Evolutionary conservation across 768 basidiomycete species (phyloP).

Genomic region (Holtermannia corniformis): DNA sequence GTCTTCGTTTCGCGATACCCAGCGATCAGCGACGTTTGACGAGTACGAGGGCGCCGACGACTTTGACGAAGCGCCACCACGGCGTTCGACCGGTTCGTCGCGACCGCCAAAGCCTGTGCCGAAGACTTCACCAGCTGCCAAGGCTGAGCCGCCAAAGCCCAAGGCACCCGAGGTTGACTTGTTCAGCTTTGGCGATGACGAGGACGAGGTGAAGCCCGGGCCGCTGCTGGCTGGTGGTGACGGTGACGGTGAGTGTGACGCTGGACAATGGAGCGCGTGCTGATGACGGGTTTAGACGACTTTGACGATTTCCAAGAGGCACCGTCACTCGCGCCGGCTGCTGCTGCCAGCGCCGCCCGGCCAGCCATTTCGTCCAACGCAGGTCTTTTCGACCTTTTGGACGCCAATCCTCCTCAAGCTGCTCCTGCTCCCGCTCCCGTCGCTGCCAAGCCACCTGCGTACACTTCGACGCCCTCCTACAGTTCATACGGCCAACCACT

Average conservation of each 20-base stretch:
- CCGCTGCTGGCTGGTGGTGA: slow-evolving; percentile 36
- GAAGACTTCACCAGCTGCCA: slow-evolving; percentile 19
- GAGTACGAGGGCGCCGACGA: slow-evolving; percentile 92
- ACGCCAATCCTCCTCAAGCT: slow-evolving; percentile 17
- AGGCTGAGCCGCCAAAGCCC: slow-evolving; percentile 39
- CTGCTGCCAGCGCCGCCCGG: slow-evolving; percentile 7
- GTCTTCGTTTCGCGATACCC: slow-evolving; percentile 20
- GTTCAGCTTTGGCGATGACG: slow-evolving; percentile 69
- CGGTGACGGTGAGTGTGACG: slow-evolving; percentile 14
- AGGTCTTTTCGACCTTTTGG: slow-evolving; percentile 40
- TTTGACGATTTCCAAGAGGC: slow-evolving; percentile 47
- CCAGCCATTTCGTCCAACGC: slow-evolving; percentile 13
- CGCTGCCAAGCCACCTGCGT: slow-evolving; percentile 8
- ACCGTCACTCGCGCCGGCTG: slow-evolving; percentile 15
- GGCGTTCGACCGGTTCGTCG: slow-evolving; percentile 12
- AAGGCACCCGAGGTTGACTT: slow-evolving; percentile 59
- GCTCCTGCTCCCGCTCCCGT: slow-evolving; percentile 10
- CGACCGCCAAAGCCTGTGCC: slow-evolving; percentile 5
- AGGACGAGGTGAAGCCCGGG: slow-evolving; percentile 42
- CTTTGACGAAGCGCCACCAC: slow-evolving; percentile 55
- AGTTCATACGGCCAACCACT: slow-evolving; percentile 2
- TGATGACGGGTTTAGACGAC: slow-evolving; percentile 38
- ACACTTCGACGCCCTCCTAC: slow-evolving; percentile 15
- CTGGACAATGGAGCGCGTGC: not conserved
- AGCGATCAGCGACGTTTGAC: slow-evolving; percentile 52